Base-by-base conservation (phyloP, 106 monocot genomes). In the Acanthochlamys bracteata region DNA sequence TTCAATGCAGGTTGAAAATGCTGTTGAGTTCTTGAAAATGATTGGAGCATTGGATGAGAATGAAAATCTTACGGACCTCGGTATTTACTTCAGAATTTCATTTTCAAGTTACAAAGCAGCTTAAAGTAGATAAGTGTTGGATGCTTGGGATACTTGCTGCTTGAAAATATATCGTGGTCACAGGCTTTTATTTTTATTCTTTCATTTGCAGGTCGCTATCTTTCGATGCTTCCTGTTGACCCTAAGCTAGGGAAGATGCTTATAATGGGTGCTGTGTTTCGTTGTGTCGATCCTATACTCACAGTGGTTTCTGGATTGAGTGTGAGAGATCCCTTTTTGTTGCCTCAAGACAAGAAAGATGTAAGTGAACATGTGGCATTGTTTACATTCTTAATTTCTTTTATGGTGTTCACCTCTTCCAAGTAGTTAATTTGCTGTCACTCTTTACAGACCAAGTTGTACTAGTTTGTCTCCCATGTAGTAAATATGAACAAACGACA, bases 191-290 rank as follows among this genome's bases (percentile, higher is more conserved):
- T 19, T 54, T 54, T 54, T 54, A 16, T 16, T 54, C 43, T 13
- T 13, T 54, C 12, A 26, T 70, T 4, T 84, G 14, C 64, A 92
- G 92, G 92, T 57, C 66, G 43, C 68, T 98, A 92, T 63, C 91
- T 98, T 53, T 98, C 98, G 53, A 83, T 92, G 78, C 91, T 98
- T 79, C 98, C 98, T 17, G 98, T 98, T 70, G 98, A 98, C 75
- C 98, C 98, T 21, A 98, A 98, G 71, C 74, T 98, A 53, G 98
- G 98, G 55, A 98, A 98, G 69, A 98, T 98, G 98, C 87, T 98
- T 60, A 81, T 98, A 57, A 92, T 92, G 88, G 98, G 98, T 65
- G 75, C 92, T 76, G 77, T 98, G 20, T 98, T 92, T 64, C 85
- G 75, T 54, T 92, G 92, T 57, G 68, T 98, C 25, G 91, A 92